A percentile compares a stretch with the other conserved stretches of the same genome.
phyloP scores from a whole-genome alignment of 768 basidiomycete species.

The Tephrocybe sp. region DNA sequence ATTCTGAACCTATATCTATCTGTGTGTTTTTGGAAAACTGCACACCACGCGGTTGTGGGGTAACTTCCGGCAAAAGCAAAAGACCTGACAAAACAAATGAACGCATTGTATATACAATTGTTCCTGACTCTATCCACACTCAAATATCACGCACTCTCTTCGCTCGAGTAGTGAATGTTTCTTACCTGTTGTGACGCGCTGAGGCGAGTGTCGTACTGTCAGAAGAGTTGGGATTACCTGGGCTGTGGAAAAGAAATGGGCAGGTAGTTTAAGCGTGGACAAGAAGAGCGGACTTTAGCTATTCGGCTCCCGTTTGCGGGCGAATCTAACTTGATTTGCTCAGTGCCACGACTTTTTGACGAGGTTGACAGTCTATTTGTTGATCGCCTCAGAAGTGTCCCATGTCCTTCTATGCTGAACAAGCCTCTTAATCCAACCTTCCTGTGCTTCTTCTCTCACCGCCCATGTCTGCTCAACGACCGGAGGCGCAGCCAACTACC shows the following conservation, averaged over 20 bases:
- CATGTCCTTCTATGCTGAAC: conserved; percentile 5
- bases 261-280: background rate
- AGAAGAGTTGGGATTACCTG: background rate
- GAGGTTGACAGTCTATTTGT: conserved; percentile 20
- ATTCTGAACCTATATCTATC: too few species aligned
- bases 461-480: conserved; percentile 18
- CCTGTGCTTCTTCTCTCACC: conserved; percentile 2
- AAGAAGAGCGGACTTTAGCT: conserved; percentile 3
- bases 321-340: conserved; percentile 7
- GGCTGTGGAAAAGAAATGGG: background rate
- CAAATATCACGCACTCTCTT: background rate
- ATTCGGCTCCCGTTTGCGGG: conserved; percentile 14
- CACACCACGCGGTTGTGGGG: background rate
- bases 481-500: conserved; percentile 28
- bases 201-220: background rate
- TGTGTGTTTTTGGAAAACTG: too few species aligned
- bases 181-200: background rate
- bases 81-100: background rate
- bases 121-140: conserved; percentile 1
- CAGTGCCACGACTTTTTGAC: conserved; percentile 2
- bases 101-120: background rate
- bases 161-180: background rate
- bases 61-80: conserved; percentile 4
- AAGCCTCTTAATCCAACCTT: conserved; percentile 9
- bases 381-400: conserved; percentile 18